A percentile compares a stretch with the other conserved stretches of the same genome.
Evolutionary conservation across 805 yeast species (phyloP).

Genomic region (Yamadazyma philogaea): DNA sequence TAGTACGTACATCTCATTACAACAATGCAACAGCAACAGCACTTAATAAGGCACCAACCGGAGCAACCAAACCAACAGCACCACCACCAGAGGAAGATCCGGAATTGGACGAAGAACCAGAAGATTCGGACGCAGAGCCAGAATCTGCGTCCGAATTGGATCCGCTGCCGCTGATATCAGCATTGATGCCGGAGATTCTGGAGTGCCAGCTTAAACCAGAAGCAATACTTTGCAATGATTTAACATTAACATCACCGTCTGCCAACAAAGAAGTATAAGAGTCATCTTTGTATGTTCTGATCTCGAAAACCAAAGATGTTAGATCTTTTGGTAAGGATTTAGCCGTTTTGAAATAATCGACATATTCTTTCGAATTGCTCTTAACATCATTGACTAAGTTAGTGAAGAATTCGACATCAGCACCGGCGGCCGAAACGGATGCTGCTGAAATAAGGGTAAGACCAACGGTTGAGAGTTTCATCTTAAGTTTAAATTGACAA

Average conservation of each 20-base stretch:
- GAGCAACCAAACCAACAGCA: constrained; percentile 14
- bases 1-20: constrained; percentile 6
- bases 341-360: constrained; percentile 27
- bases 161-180: constrained; percentile 4
- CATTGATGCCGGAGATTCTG: constrained; percentile 6
- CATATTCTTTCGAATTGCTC: constrained; percentile 24
- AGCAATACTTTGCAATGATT: constrained; percentile 26
- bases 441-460: constrained; percentile 9
- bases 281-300: constrained; percentile 32
- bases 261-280: constrained; percentile 35
- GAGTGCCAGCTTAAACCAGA: constrained; percentile 39
- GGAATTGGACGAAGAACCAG: constrained; percentile 9
- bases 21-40: constrained; percentile 33
- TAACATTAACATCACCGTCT: constrained; percentile 19
- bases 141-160: constrained; percentile 3
- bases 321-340: constrained; percentile 25
- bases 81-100: constrained; percentile 7
- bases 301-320: constrained; percentile 27
- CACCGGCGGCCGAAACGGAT: constrained; percentile 20
- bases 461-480: constrained; percentile 5
- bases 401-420: constrained; percentile 27
- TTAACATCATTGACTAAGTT: constrained; percentile 34
- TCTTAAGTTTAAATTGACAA: background rate
- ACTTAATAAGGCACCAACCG: constrained; percentile 34
- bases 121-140: background rate